phyloP scores from a whole-genome alignment of 179 eudicot genomes.

The Corrigiola litoralis region DNA sequence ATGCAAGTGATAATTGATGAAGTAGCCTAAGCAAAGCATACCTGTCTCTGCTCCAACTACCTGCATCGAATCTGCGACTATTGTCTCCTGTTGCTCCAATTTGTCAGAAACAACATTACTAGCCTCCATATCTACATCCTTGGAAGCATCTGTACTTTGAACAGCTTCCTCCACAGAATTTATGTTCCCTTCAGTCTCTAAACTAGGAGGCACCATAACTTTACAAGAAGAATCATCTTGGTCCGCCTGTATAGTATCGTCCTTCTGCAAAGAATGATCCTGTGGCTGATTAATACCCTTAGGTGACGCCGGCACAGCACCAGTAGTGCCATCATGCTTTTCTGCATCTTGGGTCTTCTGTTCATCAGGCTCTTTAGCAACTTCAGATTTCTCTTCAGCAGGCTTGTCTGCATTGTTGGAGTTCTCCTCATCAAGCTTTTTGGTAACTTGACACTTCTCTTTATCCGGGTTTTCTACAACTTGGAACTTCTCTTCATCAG shows the following conservation, averaged over 20 bases:
- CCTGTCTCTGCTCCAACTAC: conserved; percentile 45
- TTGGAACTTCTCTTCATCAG: conserved; percentile 16
- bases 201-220: conserved; percentile 32
- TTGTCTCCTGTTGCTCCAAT: conserved; percentile 26
- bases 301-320: conserved; percentile 24
- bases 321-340: conserved; percentile 24
- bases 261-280: conserved; percentile 26
- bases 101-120: conserved; percentile 35
- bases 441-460: conserved; percentile 14
- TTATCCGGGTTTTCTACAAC: conserved; percentile 8
- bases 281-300: conserved; percentile 24
- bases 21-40: conserved; percentile 11
- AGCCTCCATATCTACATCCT: conserved; percentile 33
- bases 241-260: conserved; percentile 26
- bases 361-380: neutral
- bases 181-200: conserved; percentile 15
- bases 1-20: conserved; percentile 7
- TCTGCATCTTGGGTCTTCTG: conserved; percentile 17
- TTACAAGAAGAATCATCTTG: conserved; percentile 31
- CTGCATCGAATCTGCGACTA: conserved; percentile 26
- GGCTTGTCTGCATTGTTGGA: too few species aligned
- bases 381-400: conserved; percentile 5
- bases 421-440: conserved; percentile 23
- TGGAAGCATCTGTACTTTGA: conserved; percentile 28
- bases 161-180: conserved; percentile 22